A percentile compares a stretch with the other conserved stretches of the same genome.
Evolutionary conservation across 768 basidiomycete species (phyloP).

Genomic region (Phylloporus rhodoxanthus): DNA sequence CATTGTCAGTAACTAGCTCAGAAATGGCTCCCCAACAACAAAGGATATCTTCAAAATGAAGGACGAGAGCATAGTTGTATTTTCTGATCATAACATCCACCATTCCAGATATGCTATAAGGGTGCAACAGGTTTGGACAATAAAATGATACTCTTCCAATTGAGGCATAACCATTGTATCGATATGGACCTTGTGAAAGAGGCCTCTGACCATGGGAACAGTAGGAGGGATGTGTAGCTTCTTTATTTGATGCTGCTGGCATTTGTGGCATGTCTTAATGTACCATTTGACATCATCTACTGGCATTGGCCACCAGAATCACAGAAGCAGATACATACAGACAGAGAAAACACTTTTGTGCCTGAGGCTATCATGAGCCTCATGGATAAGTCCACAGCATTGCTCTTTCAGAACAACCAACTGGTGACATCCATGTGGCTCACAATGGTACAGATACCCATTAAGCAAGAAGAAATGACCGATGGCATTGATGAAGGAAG

Average conservation of each 20-base stretch:
- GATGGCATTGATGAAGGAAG: too few species aligned
- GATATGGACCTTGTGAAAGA: background rate
- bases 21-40: too few species aligned
- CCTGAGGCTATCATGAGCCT: slow-evolving; percentile 1
- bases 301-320: slow-evolving; percentile 1
- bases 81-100: too few species aligned
- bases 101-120: too few species aligned
- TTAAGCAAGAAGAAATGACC: too few species aligned
- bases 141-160: background rate
- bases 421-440: background rate
- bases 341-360: slow-evolving; percentile 5
- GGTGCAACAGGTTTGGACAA: background rate
- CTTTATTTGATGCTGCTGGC: too few species aligned
- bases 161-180: background rate
- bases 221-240: background rate
- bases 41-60: too few species aligned
- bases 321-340: background rate
- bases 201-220: background rate
- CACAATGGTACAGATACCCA: too few species aligned
- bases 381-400: background rate
- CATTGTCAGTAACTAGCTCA: too few species aligned
- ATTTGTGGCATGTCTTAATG: background rate
- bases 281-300: background rate
- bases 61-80: too few species aligned
- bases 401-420: background rate